Conservation (phyloP, 148 eudicot genomes). For the Agrostemma githago region DNA sequence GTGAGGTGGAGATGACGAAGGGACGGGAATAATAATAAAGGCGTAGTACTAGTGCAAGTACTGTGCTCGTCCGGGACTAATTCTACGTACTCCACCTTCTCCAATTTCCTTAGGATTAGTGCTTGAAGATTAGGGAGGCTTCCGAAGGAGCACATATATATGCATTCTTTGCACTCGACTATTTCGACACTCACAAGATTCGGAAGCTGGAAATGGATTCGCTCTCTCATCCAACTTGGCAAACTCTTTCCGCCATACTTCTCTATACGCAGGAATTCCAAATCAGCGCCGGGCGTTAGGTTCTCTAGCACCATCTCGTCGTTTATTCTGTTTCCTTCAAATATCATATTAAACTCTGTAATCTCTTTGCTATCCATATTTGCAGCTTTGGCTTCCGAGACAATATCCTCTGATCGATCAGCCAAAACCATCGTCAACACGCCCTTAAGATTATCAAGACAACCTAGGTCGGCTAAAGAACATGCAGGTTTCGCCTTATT, state of each 20-base stretch:
- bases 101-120: not conserved
- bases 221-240: slow-evolving; percentile 16
- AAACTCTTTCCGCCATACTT: not conserved
- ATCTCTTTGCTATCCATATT: not conserved
- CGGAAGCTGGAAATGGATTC: not conserved
- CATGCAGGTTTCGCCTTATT: not conserved
- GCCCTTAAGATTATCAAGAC: slow-evolving; percentile 1
- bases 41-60: not conserved
- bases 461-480: slow-evolving; percentile 2
- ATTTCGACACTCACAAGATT: not conserved
- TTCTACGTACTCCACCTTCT: not conserved
- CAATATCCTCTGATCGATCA: not conserved
- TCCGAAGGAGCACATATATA: slow-evolving; percentile 12
- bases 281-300: slow-evolving; percentile 6
- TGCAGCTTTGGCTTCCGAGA: slow-evolving; percentile 9
- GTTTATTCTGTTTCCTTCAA: too few species aligned
- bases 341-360: too few species aligned
- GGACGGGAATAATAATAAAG: slow-evolving; percentile 16
- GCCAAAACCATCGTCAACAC: not conserved
- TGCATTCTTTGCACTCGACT: not conserved
- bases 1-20: not conserved
- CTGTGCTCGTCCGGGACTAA: too few species aligned
- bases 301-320: too few species aligned
- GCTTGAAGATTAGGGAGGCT: slow-evolving; percentile 4
- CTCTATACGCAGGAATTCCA: not conserved